phyloP scores from a whole-genome alignment of 2,329 filamentous ascomycete genomes.

The Sporothrix pallida region DNA sequence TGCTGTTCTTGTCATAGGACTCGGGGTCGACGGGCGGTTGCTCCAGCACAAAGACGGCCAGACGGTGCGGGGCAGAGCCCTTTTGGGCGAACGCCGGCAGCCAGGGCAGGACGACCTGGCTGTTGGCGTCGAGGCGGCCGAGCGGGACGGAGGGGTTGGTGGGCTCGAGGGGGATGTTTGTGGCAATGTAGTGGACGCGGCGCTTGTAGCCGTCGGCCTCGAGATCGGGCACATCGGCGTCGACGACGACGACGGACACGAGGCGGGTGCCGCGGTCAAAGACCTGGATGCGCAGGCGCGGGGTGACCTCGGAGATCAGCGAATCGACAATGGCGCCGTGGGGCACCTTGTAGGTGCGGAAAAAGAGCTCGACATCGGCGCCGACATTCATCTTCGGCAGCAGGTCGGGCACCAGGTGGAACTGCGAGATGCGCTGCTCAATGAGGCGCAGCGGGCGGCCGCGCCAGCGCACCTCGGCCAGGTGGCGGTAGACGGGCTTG shows the following conservation, averaged over 20 bases:
- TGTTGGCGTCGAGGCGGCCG: conserved; percentile 60
- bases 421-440: conserved; percentile 82
- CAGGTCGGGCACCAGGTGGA: conserved; percentile 87
- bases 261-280: conserved; percentile 83
- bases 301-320: conserved; percentile 71
- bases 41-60: conserved; percentile 82
- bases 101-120: conserved; percentile 79
- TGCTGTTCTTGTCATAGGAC: conserved; percentile 56
- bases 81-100: conserved; percentile 85
- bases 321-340: conserved; percentile 83
- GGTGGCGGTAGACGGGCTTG: conserved; percentile 92
- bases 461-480: conserved; percentile 88
- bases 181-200: conserved; percentile 86
- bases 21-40: conserved; percentile 71
- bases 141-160: conserved; percentile 68
- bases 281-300: conserved; percentile 80
- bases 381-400: conserved; percentile 71
- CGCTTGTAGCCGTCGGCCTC: conserved; percentile 77
- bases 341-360: conserved; percentile 70
- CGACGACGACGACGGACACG: conserved; percentile 82
- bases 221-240: conserved; percentile 85
- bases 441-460: conserved; percentile 79
- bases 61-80: conserved; percentile 87
- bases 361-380: conserved; percentile 81
- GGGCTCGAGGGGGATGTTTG: conserved; percentile 62